Evolutionary conservation across 257 asterid species (phyloP).

Genomic region (Apocynum venetum): DNA sequence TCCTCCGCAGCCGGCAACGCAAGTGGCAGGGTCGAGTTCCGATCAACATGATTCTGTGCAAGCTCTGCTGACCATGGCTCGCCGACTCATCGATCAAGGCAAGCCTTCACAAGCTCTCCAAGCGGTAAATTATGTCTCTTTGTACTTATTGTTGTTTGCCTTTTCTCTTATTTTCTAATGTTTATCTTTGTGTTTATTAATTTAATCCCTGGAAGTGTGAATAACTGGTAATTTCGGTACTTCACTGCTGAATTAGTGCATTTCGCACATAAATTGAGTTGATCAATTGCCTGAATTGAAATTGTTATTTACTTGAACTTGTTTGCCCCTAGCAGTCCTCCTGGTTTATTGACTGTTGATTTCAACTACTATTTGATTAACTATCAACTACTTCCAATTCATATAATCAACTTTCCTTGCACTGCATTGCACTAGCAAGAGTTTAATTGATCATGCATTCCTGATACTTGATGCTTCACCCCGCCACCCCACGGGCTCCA

Average conservation of each 20-base stretch:
- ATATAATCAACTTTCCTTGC: neutral
- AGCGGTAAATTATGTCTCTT: conserved; percentile 39
- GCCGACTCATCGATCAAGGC: conserved; percentile 68
- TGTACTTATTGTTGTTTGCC: neutral
- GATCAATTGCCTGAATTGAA: neutral
- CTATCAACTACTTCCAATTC: neutral
- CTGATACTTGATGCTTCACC: too few relatives aligned
- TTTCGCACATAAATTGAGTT: neutral
- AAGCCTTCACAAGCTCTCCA: conserved; percentile 90
- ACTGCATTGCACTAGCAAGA: neutral
- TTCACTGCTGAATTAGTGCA: neutral
- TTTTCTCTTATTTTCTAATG: neutral
- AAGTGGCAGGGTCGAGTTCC: conserved; percentile 18
- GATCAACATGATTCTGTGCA: conserved; percentile 41
- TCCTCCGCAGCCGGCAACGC: conserved; percentile 25
- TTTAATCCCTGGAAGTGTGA: neutral
- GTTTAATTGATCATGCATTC: neutral
- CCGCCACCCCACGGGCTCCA: too few relatives aligned
- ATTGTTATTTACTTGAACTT: neutral
- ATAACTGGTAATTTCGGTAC: neutral
- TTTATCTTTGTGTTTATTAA: neutral
- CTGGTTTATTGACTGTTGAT: neutral
- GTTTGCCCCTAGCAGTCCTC: neutral
- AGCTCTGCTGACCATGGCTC: conserved; percentile 61
- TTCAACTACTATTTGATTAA: neutral